These are phyloP conservation scores for Chlamydomonas sphaeroides DNA, from an alignment of 139 green algal species.

Conservation along the genomic window DNA sequence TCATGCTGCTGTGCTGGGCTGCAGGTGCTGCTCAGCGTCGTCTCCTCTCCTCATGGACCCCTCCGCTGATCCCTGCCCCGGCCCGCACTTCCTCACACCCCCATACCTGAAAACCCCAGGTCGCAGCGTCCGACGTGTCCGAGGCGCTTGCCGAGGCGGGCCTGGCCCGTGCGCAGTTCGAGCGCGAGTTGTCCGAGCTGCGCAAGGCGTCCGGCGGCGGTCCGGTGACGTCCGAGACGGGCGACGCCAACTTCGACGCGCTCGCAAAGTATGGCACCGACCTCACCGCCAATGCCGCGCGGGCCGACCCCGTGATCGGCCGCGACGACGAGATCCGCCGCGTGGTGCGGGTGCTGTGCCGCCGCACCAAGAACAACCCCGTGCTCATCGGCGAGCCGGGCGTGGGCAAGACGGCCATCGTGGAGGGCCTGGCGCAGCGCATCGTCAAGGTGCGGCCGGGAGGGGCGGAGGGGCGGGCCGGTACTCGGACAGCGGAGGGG, in stretches of 20 bases:
- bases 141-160: slow-evolving; percentile 56
- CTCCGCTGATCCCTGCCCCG: neutral
- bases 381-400: slow-evolving; percentile 94
- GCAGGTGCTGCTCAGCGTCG: too few relatives aligned
- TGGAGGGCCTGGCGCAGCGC: slow-evolving; percentile 93
- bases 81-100: neutral
- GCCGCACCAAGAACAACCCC: slow-evolving; percentile 98
- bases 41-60: too few relatives aligned
- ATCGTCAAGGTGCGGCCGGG: slow-evolving; percentile 80
- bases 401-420: slow-evolving; percentile 81
- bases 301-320: slow-evolving; percentile 95
- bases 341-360: slow-evolving; percentile 88
- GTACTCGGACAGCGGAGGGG: neutral
- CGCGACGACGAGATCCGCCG: slow-evolving; percentile 85
- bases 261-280: slow-evolving; percentile 92
- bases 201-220: slow-evolving; percentile 45
- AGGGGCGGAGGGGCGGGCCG: too few relatives aligned
- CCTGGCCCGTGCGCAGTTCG: slow-evolving; percentile 67
- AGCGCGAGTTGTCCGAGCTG: slow-evolving; percentile 75
- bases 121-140: slow-evolving; percentile 12
- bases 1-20: too few relatives aligned
- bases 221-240: slow-evolving; percentile 62
- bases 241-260: slow-evolving; percentile 89
- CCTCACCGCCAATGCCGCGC: slow-evolving; percentile 87
- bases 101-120: too few relatives aligned